These are phyloP conservation scores for Penicillium flavigenum DNA, from an alignment of 495 filamentous ascomycete species.

Conservation along the genomic window DNA sequence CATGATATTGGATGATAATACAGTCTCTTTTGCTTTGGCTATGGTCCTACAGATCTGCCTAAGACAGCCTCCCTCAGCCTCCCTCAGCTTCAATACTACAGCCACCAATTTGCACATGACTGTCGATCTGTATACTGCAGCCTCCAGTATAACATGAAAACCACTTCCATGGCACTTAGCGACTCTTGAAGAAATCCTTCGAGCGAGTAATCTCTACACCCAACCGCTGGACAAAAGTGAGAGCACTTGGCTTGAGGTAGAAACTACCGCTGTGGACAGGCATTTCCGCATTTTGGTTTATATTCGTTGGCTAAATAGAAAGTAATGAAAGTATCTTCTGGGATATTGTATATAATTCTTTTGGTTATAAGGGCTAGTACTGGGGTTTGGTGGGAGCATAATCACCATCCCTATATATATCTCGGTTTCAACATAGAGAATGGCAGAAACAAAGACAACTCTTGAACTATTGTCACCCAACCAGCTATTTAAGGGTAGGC, in stretches of 20 bases:
- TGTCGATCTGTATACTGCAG: background rate
- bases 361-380: background rate
- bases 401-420: background rate
- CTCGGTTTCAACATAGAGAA: background rate
- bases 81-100: background rate
- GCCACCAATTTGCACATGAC: background rate
- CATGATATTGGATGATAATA: background rate
- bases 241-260: slow-evolving; percentile 51
- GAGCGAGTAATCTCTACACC: slow-evolving; percentile 57
- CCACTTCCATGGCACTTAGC: slow-evolving; percentile 19
- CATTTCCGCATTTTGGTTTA: background rate
- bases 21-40: background rate
- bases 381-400: background rate
- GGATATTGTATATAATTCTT: background rate
- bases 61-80: background rate
- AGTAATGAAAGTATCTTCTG: background rate
- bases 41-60: background rate
- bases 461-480: background rate
- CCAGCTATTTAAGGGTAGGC: background rate
- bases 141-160: background rate
- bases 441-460: background rate
- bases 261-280: background rate
- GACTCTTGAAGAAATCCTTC: slow-evolving; percentile 46
- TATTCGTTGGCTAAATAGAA: background rate
- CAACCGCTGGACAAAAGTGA: slow-evolving; percentile 55